phyloP scores from a whole-genome alignment of 1,284 basidiomycete genomes.

The Malassezia nana region DNA sequence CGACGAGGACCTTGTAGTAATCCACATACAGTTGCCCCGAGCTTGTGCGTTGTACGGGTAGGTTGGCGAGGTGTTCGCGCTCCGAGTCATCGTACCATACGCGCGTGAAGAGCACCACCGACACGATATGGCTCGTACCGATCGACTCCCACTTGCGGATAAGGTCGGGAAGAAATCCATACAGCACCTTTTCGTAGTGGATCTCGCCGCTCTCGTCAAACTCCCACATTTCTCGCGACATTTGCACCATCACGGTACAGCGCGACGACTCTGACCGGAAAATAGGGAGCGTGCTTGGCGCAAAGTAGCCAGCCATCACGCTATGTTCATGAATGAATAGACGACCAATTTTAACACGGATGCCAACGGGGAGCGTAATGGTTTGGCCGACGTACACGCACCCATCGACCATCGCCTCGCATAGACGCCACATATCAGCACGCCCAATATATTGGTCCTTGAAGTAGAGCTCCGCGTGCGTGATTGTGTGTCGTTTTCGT shows the following conservation, averaged over 20 bases:
- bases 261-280: slow-evolving; percentile 79
- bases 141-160: slow-evolving; percentile 54
- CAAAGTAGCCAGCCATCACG: slow-evolving; percentile 65
- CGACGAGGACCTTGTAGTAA: slow-evolving; percentile 71
- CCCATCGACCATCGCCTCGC: slow-evolving; percentile 35
- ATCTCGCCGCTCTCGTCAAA: slow-evolving; percentile 79
- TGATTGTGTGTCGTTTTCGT: slow-evolving; percentile 29
- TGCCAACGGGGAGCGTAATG: slow-evolving; percentile 36
- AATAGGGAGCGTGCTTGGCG: slow-evolving; percentile 72
- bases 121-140: slow-evolving; percentile 80
- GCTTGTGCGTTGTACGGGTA: slow-evolving; percentile 62
- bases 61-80: slow-evolving; percentile 38
- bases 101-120: slow-evolving; percentile 85
- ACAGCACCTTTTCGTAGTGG: slow-evolving; percentile 90
- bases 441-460: slow-evolving; percentile 45
- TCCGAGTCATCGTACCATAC: slow-evolving; percentile 69
- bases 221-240: slow-evolving; percentile 90
- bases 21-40: slow-evolving; percentile 80
- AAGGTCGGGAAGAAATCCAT: slow-evolving; percentile 52
- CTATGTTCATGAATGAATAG: slow-evolving; percentile 41
- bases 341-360: slow-evolving; percentile 41
- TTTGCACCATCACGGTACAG: slow-evolving; percentile 73
- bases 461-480: slow-evolving; percentile 48
- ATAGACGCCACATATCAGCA: slow-evolving; percentile 47
- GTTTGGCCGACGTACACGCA: slow-evolving; percentile 47